Evolutionary conservation across 805 yeast genomes (phyloP), one percentile per base, ranked within the genome.

Genomic region (Hanseniaspora vineae): DNA sequence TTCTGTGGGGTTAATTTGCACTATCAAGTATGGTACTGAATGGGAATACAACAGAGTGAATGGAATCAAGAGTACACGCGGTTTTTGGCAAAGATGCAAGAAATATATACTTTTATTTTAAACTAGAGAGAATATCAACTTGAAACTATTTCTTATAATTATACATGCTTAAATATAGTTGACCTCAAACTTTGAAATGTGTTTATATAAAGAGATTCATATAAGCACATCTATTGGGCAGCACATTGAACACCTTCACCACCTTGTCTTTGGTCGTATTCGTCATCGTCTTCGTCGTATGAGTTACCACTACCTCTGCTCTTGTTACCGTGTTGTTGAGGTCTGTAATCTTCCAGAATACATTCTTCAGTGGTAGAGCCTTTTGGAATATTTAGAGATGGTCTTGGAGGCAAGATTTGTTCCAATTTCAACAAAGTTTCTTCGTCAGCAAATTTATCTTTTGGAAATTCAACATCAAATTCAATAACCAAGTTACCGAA

Each of bases 391-490:
- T 54, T 54, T 31, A 73, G 67, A 49, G 68, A 66, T 13, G 71
- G 67, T 75, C 96, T 81, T 42, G 90, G 66, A 42, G 98, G 97
- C 65, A 92, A 75, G 44, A 87, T 73, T 40, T 66, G 60, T 66
- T 84, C 95, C 64, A 92, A 77, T 55, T 72, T 67, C 63, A 80
- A 76, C 65, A 88, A 72, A 60, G 81, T 75, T 46, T 80, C 87
- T 65, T 84, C 96, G 51, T 75, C 59, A 44, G 95, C 75, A 63
- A 85, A 87, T 61, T 81, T 75, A 47, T 73, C 67, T 46, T 64
- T 62, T 54, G 99, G 99, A 86, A 92, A 92, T 63, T 84, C 87
- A 59, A 92, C 76, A 54, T 78, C 80, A 69, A 92, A 92, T 63
- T 84, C 81, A 57, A 92, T 70, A 59, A 85, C 78, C 70, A 92